These are phyloP conservation scores for Leucocoprinus leucothites DNA, from an alignment of 768 basidiomycete species.

Conservation along the genomic window DNA sequence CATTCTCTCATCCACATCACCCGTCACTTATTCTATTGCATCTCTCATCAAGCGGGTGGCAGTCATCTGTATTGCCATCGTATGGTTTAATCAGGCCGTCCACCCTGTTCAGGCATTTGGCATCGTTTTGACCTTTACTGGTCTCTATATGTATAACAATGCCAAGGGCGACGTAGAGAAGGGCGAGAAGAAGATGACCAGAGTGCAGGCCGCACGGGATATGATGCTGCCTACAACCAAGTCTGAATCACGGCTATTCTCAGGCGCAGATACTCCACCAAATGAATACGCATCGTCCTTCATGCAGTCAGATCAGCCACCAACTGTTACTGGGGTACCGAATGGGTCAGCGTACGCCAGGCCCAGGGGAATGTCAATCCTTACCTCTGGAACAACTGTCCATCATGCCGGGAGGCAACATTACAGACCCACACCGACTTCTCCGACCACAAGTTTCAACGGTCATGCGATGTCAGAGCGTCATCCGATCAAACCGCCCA, in stretches of 20 bases:
- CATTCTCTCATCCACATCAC: constrained; percentile 92
- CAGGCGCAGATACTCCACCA: constrained; percentile 36
- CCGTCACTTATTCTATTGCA: constrained; percentile 98
- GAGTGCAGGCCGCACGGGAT: constrained; percentile 70
- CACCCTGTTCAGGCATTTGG: constrained; percentile 84
- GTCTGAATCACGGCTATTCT: constrained; percentile 51
- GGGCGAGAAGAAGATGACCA: constrained; percentile 85
- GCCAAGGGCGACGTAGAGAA: constrained; percentile 91
- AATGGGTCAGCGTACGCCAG: constrained; percentile 31
- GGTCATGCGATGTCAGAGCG: neutral
- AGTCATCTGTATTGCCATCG: constrained; percentile 95
- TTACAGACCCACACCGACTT: constrained; percentile 8
- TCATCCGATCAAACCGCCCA: constrained; percentile 3
- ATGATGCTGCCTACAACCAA: constrained; percentile 68
- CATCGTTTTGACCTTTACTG: constrained; percentile 86
- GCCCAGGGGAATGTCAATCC: constrained; percentile 29
- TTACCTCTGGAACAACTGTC: constrained; percentile 4
- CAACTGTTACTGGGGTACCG: constrained; percentile 2
- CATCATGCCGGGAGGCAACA: constrained; percentile 8
- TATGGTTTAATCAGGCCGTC: constrained; percentile 91
- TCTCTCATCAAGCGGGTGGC: constrained; percentile 97
- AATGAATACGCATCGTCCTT: constrained; percentile 16
- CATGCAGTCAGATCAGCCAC: neutral
- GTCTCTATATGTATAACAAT: constrained; percentile 94
- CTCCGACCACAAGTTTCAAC: constrained; percentile 4